Percentiles rank a stretch among this genome's conserved stretches.
These are phyloP conservation scores for Phytophthora palmivora DNA, from an alignment of 352 stramenopile species.

Conservation along the genomic window DNA sequence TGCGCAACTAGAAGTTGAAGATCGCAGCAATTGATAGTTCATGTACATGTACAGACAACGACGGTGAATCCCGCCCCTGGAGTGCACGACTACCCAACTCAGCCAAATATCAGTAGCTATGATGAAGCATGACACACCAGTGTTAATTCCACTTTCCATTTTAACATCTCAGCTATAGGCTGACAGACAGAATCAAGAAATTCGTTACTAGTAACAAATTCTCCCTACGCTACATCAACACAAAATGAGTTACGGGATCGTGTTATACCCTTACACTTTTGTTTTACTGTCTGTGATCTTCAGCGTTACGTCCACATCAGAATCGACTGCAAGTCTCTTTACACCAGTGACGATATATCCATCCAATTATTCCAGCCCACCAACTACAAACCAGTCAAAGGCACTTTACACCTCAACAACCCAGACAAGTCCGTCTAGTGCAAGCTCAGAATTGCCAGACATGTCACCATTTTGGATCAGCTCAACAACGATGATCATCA, in stretches of 20 bases:
- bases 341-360: not conserved
- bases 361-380: no score
- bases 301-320: not conserved
- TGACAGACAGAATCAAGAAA: no score
- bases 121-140: no score
- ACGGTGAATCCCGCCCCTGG: no score
- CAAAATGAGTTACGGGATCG: no score
- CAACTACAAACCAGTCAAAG: no score
- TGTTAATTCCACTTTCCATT: no score
- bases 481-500: constrained; percentile 2
- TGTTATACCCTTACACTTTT: no score
- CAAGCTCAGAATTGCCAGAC: not conserved
- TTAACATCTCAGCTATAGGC: no score
- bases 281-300: no score
- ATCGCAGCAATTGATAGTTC: constrained; percentile 5
- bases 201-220: no score
- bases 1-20: constrained; percentile 12
- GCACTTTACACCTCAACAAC: not conserved
- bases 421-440: not conserved
- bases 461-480: not conserved
- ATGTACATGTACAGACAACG: not conserved
- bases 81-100: constrained; percentile 1
- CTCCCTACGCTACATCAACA: no score
- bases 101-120: not conserved
- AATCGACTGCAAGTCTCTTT: not conserved